phyloP scores from a whole-genome alignment of 345 rosid genomes.

The Alliaria petiolata region DNA sequence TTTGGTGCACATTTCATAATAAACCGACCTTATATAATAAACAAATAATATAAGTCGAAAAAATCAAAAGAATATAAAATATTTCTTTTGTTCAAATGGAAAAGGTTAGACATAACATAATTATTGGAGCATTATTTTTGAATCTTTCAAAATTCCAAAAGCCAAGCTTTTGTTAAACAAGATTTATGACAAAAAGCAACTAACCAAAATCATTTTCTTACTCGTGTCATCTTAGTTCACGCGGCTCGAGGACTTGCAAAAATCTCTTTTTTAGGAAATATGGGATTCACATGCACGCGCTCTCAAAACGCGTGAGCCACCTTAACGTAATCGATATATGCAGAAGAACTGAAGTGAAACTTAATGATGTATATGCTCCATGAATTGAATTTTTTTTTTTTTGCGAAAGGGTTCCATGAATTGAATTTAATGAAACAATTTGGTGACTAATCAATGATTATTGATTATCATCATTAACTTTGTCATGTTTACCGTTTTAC shows the following conservation, averaged over 20 bases:
- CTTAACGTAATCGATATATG: neutral
- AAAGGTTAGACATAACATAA: neutral
- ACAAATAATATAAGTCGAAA: neutral
- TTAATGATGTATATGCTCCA: neutral
- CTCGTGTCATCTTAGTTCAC: conserved; percentile 19
- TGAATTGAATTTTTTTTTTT: no score
- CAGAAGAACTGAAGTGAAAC: neutral
- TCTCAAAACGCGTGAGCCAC: neutral
- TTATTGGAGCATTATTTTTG: no score
- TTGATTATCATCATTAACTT: neutral
- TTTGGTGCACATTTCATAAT: neutral
- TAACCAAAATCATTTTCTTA: neutral
- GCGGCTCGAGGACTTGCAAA: neutral
- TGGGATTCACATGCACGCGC: neutral
- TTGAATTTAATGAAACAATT: neutral
- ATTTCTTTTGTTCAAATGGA: neutral
- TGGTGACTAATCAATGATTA: neutral
- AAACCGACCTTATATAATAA: conserved; percentile 9
- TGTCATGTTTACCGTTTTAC: no score
- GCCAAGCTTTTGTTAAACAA: neutral
- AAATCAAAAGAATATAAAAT: neutral
- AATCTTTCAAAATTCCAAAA: no score
- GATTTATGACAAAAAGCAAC: neutral
- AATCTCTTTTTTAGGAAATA: neutral
- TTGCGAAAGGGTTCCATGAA: no score